Evolutionary conservation across 345 rosid genomes (phyloP), one percentile per base, ranked within the genome.

Genomic region (Murraya koenigii): DNA sequence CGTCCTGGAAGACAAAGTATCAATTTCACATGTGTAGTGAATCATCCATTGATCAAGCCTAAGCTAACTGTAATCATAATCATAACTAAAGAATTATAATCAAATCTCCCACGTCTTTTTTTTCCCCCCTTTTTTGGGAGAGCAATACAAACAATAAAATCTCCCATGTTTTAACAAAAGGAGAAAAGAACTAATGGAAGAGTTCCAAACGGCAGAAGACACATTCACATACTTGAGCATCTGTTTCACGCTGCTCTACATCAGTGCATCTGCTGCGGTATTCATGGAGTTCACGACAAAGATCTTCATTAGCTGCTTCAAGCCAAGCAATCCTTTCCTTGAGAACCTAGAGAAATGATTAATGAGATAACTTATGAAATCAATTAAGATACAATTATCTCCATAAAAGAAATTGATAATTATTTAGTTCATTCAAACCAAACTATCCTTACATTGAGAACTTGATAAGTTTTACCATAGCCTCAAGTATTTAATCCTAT

Each of bases 311-410:
- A 38, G 94, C 89, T 80, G 92, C 92, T 90, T 96, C 99, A 81
- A 96, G 98, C 87, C 92, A 89, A 81, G 90, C 91, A 81, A 96
- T 92, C 81, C 94, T 88, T 86, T 96, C 98, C 84, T 91, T 94
- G 68, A 96, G 94, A 79, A 86, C 91, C 99, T 96, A 78, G 35
- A 71, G 26, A 66, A 80, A 33, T 47, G 70, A 38, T 74, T 39
- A 41, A 35, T 67, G 20, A 75, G 30, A 69, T 30, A 70, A 58
- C 11, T 44, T 49, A 54, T 26, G 32, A 8, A 62, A 59, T 56
- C 8, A 23, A 74, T 28, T 63, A 49, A 63, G 55, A 66, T 49
- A 62, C 41, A 71, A 33, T 41, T 65, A 44, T 66, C 23, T 54
- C 54, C 35, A 5, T 2, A 60, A 68, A 32, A 17, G 39, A 59